Evolutionary conservation across 768 basidiomycete genomes (phyloP).

Genomic region (Phylloporus sp.): DNA sequence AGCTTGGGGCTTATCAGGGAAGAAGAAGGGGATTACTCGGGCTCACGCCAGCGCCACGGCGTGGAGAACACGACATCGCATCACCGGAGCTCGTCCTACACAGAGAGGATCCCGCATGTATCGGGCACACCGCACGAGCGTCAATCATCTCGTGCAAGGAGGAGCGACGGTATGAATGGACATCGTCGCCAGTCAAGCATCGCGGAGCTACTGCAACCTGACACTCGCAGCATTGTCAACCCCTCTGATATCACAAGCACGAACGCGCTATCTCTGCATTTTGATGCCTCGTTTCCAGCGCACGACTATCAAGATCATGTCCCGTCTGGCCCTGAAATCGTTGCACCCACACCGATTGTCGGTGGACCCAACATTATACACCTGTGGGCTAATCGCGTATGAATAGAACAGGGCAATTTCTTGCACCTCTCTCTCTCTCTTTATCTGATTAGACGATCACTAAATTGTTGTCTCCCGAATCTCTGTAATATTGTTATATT

Average conservation of each 20-base stretch:
- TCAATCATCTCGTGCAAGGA: conserved; percentile 20
- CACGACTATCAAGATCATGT: conserved; percentile 21
- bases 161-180: conserved; percentile 17
- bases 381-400: conserved; percentile 32
- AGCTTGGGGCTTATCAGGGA: conserved; percentile 31
- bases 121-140: conserved; percentile 14
- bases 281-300: conserved; percentile 32
- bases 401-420: conserved; percentile 10
- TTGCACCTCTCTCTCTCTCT: neutral
- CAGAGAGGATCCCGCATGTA: conserved; percentile 13
- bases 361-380: conserved; percentile 33
- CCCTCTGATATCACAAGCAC: conserved; percentile 25
- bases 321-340: conserved; percentile 30
- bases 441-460: conserved; percentile 13
- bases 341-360: conserved; percentile 33
- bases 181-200: conserved; percentile 19
- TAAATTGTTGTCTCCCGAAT: conserved; percentile 7
- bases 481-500: conserved; percentile 24
- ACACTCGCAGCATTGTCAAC: conserved; percentile 14
- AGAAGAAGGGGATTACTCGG: conserved; percentile 24
- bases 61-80: conserved; percentile 10
- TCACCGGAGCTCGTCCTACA: conserved; percentile 17
- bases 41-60: conserved; percentile 8
- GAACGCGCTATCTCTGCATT: conserved; percentile 34
- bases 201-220: conserved; percentile 19